Evolutionary conservation across 805 yeast species (phyloP).

Genomic region (Saturnispora mendoncae): DNA sequence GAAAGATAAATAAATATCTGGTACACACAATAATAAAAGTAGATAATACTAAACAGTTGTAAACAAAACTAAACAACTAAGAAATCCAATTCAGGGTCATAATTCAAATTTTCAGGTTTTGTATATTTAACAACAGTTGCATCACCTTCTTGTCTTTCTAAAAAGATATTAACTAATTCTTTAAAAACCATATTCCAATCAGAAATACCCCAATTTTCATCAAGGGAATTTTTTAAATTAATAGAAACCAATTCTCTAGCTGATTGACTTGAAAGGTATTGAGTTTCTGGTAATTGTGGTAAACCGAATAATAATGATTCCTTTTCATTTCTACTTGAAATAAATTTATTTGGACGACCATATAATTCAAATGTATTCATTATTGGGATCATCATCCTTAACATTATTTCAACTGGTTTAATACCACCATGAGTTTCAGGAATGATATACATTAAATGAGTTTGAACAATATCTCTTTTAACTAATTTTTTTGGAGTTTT

Average conservation of each 20-base stretch:
- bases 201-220: conserved; percentile 26
- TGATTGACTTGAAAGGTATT: conserved; percentile 37
- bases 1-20: no score
- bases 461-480: conserved; percentile 19
- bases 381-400: conserved; percentile 58
- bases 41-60: not conserved
- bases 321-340: conserved; percentile 46
- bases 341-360: conserved; percentile 62
- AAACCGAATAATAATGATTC: conserved; percentile 58
- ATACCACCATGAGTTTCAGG: conserved; percentile 71
- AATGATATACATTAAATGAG: conserved; percentile 33
- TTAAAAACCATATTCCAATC: conserved; percentile 32
- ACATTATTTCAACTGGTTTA: conserved; percentile 61
- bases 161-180: conserved; percentile 27
- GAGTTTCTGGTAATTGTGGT: conserved; percentile 64
- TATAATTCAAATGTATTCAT: conserved; percentile 63
- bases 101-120: conserved; percentile 17
- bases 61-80: conserved; percentile 11
- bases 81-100: conserved; percentile 29
- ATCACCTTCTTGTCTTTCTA: conserved; percentile 30
- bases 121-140: conserved; percentile 23
- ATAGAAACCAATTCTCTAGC: conserved; percentile 26
- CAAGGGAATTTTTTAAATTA: conserved; percentile 26
- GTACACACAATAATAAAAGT: no score
- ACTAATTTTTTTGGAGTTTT: conserved; percentile 19